These are phyloP conservation scores for Hypoxylon cercidicola DNA, from an alignment of 495 filamentous ascomycete genomes.

Conservation along the genomic window DNA sequence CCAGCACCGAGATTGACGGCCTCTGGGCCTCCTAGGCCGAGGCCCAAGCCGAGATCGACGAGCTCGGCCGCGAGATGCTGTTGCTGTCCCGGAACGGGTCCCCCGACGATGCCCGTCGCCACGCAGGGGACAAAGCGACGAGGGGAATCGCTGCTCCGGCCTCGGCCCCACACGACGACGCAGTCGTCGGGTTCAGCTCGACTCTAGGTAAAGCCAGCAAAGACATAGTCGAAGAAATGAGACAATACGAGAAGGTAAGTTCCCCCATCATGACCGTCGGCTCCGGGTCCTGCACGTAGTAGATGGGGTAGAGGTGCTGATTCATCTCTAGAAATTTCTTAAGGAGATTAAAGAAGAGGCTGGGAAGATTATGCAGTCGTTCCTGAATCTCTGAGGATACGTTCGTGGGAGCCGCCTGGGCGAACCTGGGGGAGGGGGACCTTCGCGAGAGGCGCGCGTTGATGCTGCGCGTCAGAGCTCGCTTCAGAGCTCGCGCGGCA, in stretches of 20 bases:
- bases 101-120: background rate
- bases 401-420: background rate
- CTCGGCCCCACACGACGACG: slow-evolving; percentile 19
- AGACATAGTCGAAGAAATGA: slow-evolving; percentile 44
- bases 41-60: slow-evolving; percentile 31
- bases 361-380: slow-evolving; percentile 37
- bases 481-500: slow-evolving; percentile 18
- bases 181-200: slow-evolving; percentile 13
- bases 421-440: background rate
- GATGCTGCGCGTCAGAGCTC: slow-evolving; percentile 5
- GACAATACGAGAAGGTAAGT: slow-evolving; percentile 42
- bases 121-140: slow-evolving; percentile 4
- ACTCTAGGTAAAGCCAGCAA: slow-evolving; percentile 37
- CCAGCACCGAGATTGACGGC: slow-evolving; percentile 20
- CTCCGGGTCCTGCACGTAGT: slow-evolving; percentile 34
- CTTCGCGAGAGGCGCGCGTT: background rate
- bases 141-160: slow-evolving; percentile 34
- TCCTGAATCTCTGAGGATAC: slow-evolving; percentile 26
- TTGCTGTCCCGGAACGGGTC: slow-evolving; percentile 19
- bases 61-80: slow-evolving; percentile 18
- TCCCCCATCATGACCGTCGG: background rate
- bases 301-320: slow-evolving; percentile 40
- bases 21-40: slow-evolving; percentile 38
- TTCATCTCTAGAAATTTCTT: slow-evolving; percentile 44
- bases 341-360: slow-evolving; percentile 43